Conservation (phyloP, 2,329 filamentous ascomycete species). For the Trichophyton rubrum region DNA sequence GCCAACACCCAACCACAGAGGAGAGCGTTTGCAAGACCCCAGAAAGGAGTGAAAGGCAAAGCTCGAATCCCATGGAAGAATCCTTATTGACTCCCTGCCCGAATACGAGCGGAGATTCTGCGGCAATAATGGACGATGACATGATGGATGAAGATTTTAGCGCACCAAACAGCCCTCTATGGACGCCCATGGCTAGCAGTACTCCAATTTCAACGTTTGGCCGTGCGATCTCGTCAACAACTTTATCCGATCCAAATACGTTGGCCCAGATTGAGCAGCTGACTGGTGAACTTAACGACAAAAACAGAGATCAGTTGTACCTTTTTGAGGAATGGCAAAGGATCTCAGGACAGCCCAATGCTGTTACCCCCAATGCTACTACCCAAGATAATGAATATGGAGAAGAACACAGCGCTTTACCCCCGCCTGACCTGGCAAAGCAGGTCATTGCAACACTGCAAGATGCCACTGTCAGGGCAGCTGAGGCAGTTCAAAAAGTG, state of each 20-base stretch:
- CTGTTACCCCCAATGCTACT: constrained; percentile 14
- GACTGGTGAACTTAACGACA: constrained; percentile 27
- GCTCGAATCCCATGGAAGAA: background rate
- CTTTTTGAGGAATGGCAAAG: constrained; percentile 31
- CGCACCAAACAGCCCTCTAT: background rate
- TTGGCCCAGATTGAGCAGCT: constrained; percentile 15
- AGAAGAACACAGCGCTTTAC: constrained; percentile 16
- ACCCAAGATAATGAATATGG: background rate
- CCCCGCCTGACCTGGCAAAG: constrained; percentile 29
- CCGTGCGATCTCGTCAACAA: constrained; percentile 8
- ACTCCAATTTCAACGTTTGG: background rate
- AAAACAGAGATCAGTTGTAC: constrained; percentile 27
- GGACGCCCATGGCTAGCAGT: background rate
- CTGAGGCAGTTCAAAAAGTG: constrained; percentile 27
- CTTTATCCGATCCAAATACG: constrained; percentile 3
- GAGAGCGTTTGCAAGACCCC: background rate
- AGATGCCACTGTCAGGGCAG: constrained; percentile 25
- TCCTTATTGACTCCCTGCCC: background rate
- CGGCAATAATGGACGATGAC: background rate
- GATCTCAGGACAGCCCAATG: constrained; percentile 18
- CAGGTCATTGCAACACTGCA: constrained; percentile 27
- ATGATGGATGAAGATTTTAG: constrained; percentile 2
- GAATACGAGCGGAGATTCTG: background rate
- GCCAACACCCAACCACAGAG: background rate
- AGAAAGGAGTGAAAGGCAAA: background rate